phyloP scores from a whole-genome alignment of 768 basidiomycete species.

The Mycena albidolilacea region DNA sequence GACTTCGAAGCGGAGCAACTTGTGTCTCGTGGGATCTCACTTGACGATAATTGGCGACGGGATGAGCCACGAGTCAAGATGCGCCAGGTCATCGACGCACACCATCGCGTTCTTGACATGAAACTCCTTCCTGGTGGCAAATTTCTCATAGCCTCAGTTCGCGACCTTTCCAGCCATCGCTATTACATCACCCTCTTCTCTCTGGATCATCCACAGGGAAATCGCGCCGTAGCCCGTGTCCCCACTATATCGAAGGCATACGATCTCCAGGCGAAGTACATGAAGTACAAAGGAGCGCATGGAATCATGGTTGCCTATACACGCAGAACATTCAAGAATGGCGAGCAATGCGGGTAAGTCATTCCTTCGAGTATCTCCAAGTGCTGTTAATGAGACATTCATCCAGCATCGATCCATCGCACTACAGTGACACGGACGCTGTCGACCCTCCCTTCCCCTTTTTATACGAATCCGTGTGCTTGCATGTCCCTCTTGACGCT shows the following conservation, averaged over 20 bases:
- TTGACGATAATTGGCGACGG: slow-evolving; percentile 73
- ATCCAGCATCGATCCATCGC: slow-evolving; percentile 55
- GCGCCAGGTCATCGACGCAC: slow-evolving; percentile 45
- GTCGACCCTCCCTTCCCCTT: slow-evolving; percentile 62
- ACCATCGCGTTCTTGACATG: slow-evolving; percentile 65
- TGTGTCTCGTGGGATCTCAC: slow-evolving; percentile 70
- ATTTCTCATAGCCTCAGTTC: slow-evolving; percentile 74
- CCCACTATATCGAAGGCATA: slow-evolving; percentile 68
- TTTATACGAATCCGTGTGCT: slow-evolving; percentile 60
- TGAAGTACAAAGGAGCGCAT: slow-evolving; percentile 57
- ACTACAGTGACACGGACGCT: slow-evolving; percentile 52
- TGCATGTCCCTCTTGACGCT: slow-evolving; percentile 56
- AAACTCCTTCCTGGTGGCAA: slow-evolving; percentile 76
- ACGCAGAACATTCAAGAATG: slow-evolving; percentile 53
- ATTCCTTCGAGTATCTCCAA: neutral
- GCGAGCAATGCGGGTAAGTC: slow-evolving; percentile 36
- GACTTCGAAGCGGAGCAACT: slow-evolving; percentile 70
- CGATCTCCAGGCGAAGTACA: slow-evolving; percentile 73
- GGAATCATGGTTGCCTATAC: slow-evolving; percentile 73
- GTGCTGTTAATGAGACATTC: neutral
- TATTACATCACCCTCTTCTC: slow-evolving; percentile 69
- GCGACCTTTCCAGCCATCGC: slow-evolving; percentile 57
- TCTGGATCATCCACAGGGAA: slow-evolving; percentile 68
- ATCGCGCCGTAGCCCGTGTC: slow-evolving; percentile 63
- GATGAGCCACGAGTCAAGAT: slow-evolving; percentile 53